These are phyloP conservation scores for Talaromyces sp. DNA, from an alignment of 2,329 filamentous ascomycete genomes.

Conservation along the genomic window DNA sequence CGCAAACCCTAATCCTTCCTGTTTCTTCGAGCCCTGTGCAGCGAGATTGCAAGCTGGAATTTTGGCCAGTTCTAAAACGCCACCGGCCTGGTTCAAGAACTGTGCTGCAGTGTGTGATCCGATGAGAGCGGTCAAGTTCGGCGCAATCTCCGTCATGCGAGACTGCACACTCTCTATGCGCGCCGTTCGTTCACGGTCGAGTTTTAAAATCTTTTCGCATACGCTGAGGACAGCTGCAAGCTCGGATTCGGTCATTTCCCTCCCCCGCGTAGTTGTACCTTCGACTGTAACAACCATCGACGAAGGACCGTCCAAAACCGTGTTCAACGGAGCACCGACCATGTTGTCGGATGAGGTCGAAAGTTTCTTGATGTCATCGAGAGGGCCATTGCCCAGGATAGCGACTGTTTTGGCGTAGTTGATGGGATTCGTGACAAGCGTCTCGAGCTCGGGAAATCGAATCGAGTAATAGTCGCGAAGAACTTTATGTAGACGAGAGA, in stretches of 20 bases:
- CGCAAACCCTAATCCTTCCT: conserved; percentile 74
- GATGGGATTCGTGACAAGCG: conserved; percentile 81
- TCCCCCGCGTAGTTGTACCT: conserved; percentile 82
- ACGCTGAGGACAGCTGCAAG: conserved; percentile 69
- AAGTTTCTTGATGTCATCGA: conserved; percentile 80
- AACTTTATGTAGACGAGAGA: conserved; percentile 91
- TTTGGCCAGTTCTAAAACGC: conserved; percentile 81
- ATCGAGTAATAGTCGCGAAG: conserved; percentile 93
- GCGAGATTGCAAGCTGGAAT: conserved; percentile 90
- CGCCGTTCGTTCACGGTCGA: conserved; percentile 80
- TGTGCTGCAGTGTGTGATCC: conserved; percentile 92
- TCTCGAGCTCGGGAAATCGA: conserved; percentile 89
- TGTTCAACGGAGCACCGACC: conserved; percentile 68
- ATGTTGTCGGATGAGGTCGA: conserved; percentile 74
- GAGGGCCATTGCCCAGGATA: conserved; percentile 85
- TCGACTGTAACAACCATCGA: conserved; percentile 96
- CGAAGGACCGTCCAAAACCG: conserved; percentile 80
- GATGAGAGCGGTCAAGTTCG: conserved; percentile 85
- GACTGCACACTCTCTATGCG: conserved; percentile 94
- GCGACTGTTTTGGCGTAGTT: conserved; percentile 95
- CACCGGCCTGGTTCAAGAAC: conserved; percentile 90
- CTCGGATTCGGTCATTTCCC: conserved; percentile 69
- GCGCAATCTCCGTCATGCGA: conserved; percentile 92
- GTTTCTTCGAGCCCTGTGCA: conserved; percentile 85
- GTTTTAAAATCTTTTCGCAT: conserved; percentile 80